Evolutionary conservation across 2,329 filamentous ascomycete species (phyloP), one percentile per base, ranked within the genome.

Genomic region (Triangularia verruculosa): DNA sequence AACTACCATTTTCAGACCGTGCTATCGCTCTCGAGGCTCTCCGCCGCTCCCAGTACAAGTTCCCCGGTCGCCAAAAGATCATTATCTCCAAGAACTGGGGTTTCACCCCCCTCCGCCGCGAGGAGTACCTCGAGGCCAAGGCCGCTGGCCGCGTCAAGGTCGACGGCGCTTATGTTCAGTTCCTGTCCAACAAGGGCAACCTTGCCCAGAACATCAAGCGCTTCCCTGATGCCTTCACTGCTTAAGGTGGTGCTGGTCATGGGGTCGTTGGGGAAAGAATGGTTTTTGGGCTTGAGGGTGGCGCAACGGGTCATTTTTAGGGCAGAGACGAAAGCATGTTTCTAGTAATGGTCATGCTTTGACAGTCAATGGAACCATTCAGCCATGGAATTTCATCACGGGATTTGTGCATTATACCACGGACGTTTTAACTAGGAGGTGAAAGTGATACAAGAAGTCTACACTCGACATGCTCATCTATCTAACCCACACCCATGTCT

Each of bases 11-110:
- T 22, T 27, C 70, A 91, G 89, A 95, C 89, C 92, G 93, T 76
- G 89, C 90, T 74, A 88, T 89, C 77, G 95, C 95, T 80, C 93
- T 99, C 77, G 95, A 99, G 90, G 95, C 95, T 78, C 92, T 99
- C 80, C 94, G 96, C 80, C 93, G 95, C 81, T 96, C 93, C 72
- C 95, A 97, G 90, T 97, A 98, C 92, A 99, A 98, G 91, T 99
- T 99, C 92, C 95, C 95, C 73, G 95, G 95, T 82, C 94, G 95
- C 84, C 95, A 99, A 89, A 99, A 99, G 93, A 98, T 99, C 86
- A 97, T 99, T 78, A 90, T 98, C 84, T 96, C 91, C 87, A 99
- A 98, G 93, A 99, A 99, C 89, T 99, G 95, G 95, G 95, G 95
- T 74, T 99, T 99, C 91, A 99, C 95, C 69, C 93, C 93, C 78